phyloP scores from a whole-genome alignment of 257 asterid genomes.

The Lavandula angustifolia region DNA sequence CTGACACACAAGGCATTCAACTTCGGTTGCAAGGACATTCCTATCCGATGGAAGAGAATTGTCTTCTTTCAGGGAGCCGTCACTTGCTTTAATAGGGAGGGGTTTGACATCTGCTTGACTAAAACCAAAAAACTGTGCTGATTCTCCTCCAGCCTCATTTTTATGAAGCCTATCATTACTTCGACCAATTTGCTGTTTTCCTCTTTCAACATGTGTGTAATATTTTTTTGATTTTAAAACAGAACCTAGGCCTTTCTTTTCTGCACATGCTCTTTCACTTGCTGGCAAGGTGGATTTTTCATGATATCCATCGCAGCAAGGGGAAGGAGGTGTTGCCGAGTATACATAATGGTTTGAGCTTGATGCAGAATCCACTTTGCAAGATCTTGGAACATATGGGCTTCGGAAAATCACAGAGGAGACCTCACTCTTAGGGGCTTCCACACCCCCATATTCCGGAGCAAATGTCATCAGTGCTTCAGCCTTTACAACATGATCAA shows the following conservation, averaged over 20 bases:
- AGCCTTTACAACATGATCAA: constrained; percentile 85
- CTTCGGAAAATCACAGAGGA: constrained; percentile 73
- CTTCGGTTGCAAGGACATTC: constrained; percentile 79
- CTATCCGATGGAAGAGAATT: constrained; percentile 58
- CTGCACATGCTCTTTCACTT: constrained; percentile 51
- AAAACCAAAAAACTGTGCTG: constrained; percentile 53
- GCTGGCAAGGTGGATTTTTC: constrained; percentile 60
- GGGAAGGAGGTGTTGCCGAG: constrained; percentile 94
- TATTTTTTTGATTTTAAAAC: constrained; percentile 56
- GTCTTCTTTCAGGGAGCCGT: constrained; percentile 54
- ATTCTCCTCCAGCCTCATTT: constrained; percentile 46
- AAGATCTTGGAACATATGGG: constrained; percentile 81
- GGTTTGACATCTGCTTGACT: constrained; percentile 52
- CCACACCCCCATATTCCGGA: constrained; percentile 92
- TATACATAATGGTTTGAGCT: constrained; percentile 81
- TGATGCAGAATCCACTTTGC: constrained; percentile 87
- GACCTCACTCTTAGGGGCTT: constrained; percentile 65
- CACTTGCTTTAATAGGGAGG: constrained; percentile 45
- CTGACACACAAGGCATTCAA: constrained; percentile 88
- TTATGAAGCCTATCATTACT: constrained; percentile 46
- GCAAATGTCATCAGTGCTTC: constrained; percentile 98
- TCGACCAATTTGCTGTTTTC: constrained; percentile 45
- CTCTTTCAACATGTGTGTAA: constrained; percentile 71
- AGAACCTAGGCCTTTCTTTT: constrained; percentile 47
- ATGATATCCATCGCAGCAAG: constrained; percentile 63